Base-by-base conservation (phyloP, 2,329 filamentous ascomycete species). In the Colletotrichum sp. region DNA sequence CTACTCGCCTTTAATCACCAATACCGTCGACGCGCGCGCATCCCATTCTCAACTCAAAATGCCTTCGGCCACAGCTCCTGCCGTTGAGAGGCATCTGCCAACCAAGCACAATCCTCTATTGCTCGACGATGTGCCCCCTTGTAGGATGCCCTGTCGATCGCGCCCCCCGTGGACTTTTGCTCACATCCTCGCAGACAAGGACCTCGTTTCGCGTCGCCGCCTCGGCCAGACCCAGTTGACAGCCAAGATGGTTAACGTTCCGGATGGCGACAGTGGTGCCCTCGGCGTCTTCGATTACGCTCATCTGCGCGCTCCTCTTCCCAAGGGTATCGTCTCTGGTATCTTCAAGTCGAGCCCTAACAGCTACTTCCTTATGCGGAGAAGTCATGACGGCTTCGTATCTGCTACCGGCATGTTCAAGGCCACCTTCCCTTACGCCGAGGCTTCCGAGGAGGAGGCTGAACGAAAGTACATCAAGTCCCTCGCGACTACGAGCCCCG, bases 311-410 rank as follows among this genome's bases (percentile, higher is more conserved):
- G 96, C 96, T 76, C 96, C 97, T 16, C 88, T 99, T 63, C 97
- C 97, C 66, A 97, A 96, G 85, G 96, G 97, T 78, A 93, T 99
- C 80, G 92, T 93, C 32, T 98, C 96, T 8, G 97, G 97, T 82
- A 98, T 99, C 81, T 99, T 99, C 88, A 94, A 95, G 81, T 93
- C 93, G 76, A 93, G 93, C 83, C 96, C 97, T 7, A 95, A 95
- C 84, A 97, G 95, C 80, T 99, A 99, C 87, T 99, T 99, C 85
- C 88, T 99, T 80, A 99, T 99, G 95, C 93, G 95, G 85, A 93
- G 95, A 80, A 96, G 95, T 85, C 92, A 92, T 82, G 95, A 98
- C 83, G 95, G 95, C 77, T 97, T 92, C 84, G 92, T 98, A 74
- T 96, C 94, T 78, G 95, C 95, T 13, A 97, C 95, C 7, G 95